Base-by-base conservation (phyloP, 805 yeast species). In the Candida ascalaphidarum region DNA sequence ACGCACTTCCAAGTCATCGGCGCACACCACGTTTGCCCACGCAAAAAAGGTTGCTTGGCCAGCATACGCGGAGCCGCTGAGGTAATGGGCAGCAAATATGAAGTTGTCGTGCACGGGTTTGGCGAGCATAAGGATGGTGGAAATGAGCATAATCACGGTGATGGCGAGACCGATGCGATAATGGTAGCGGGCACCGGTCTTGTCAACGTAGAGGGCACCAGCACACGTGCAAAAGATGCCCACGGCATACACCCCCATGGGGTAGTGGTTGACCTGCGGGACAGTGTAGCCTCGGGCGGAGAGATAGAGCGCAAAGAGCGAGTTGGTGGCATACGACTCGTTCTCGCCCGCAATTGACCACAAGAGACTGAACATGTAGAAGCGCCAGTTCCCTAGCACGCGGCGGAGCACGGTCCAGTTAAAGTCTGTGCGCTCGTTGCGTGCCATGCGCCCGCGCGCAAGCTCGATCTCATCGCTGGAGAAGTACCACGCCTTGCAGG, bases 171-270 rank as follows among this genome's bases (percentile, higher is more conserved):
- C 55, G 48, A 22, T 50, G 47, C 5, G 46, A 36, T 12, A 10
- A 7, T 20, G 14, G 11, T 36, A 26, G 45, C 43, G 49, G 11
- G 48, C 32, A 33, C 50, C 56, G 8, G 40, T 52, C 14, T 46
- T 31, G 11, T 46, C 33, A n/a, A 71, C 56, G 32, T 65, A 69
- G 25, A 57, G 31, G 2, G 71, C 66, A 6, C 69, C 51, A 1
- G 45, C 25, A 19, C 71, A 40, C 15, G 74, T 71, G 3, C 73
- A 55, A 3, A 60, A 41, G 15, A 71, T 56, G 17, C 73, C 76
- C 22, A 71, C 68, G 1, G 62, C 77, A 30, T 58, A 69, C 6
- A 71, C 52, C n/a, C 74, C 74, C 47, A 72, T 67, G 23, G 79
- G 78, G 31, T 50, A 65, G 34, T 70, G 68, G 44, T 72, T 71